Base-by-base conservation (phyloP, 345 rosid genomes). In the Dipteronia sinensis region DNA sequence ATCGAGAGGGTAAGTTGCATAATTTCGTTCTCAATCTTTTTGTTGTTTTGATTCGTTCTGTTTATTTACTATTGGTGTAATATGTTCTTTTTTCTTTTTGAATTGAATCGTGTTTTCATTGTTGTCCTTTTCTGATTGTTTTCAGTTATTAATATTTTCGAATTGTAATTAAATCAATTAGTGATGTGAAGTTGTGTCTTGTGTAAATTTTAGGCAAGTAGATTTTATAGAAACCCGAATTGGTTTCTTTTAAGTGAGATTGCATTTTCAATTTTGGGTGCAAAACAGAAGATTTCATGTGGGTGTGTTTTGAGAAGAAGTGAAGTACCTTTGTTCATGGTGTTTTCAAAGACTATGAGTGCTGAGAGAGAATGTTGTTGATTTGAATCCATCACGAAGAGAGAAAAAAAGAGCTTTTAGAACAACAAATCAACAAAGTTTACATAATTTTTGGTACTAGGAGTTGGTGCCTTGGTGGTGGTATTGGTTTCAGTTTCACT, bases 1-100 rank as follows among this genome's bases (percentile, higher is more conserved):
- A 75, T 79, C 84, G 7, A 86, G 90, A 78, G 90, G 90, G 90
- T 88, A 82, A 76, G 87, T 75, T 42, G 67, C 4, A 25, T 49
- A 76, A 6, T 67, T 64, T 22, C 17, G 12, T 59, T 56, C 38
- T 74, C 17, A 53, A 20, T 75, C 11, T 27, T 27, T 47, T 23
- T 42, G 46, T 34, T 29, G 49, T 7, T 63, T 40, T 19, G 15
- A 27, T 27, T 27, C 27, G 27, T 27, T 27, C 27, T 27, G 27
- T 27, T 27, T 27, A 27, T 27, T 27, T 27, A 27, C 27, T 1
- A 1, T 27, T 27, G 27, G 27, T 27, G 27, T 27, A 27, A 27
- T 27, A 1, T 27, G 27, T 27, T 27, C 27, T 27, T 27, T 27
- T 27, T 27, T 27, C n/a, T 27, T 1, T 27, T 27, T 27, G 1